Conservation (phyloP, 345 rosid species). For the Citrus glauca region DNA sequence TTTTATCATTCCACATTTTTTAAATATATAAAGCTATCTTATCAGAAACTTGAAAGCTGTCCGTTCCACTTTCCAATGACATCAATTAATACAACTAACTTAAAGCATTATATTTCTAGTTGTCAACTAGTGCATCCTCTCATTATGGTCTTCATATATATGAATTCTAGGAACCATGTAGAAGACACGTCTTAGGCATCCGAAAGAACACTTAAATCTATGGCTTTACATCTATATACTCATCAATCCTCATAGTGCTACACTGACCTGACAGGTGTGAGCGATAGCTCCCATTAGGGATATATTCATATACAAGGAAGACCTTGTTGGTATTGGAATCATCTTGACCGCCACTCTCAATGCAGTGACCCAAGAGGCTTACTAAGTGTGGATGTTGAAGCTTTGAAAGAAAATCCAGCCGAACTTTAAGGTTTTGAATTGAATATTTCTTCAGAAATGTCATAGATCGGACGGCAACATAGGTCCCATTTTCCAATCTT, state of each 20-base stretch:
- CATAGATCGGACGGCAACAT: constrained; percentile 61
- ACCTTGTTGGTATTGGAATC: constrained; percentile 44
- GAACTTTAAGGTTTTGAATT: constrained; percentile 62
- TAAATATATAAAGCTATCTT: neutral
- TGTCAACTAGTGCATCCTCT: neutral
- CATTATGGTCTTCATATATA: neutral
- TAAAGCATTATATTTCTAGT: neutral
- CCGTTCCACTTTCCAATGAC: neutral
- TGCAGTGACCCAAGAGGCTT: constrained; percentile 79
- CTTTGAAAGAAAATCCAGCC: constrained; percentile 74
- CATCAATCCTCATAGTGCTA: neutral
- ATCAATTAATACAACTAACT: no score
- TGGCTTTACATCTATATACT: neutral
- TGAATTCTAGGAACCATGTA: neutral
- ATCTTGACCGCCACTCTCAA: constrained; percentile 42
- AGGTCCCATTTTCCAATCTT: constrained; percentile 71
- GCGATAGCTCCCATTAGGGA: constrained; percentile 63
- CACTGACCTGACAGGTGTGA: constrained; percentile 72
- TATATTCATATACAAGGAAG: constrained; percentile 77
- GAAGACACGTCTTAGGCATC: neutral
- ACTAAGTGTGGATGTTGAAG: constrained; percentile 94
- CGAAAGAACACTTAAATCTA: neutral
- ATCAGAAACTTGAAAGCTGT: neutral
- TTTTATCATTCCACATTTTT: neutral
- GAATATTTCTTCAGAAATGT: constrained; percentile 60